Base-by-base conservation (phyloP, 805 yeast genomes). In the Candida patagonica region DNA sequence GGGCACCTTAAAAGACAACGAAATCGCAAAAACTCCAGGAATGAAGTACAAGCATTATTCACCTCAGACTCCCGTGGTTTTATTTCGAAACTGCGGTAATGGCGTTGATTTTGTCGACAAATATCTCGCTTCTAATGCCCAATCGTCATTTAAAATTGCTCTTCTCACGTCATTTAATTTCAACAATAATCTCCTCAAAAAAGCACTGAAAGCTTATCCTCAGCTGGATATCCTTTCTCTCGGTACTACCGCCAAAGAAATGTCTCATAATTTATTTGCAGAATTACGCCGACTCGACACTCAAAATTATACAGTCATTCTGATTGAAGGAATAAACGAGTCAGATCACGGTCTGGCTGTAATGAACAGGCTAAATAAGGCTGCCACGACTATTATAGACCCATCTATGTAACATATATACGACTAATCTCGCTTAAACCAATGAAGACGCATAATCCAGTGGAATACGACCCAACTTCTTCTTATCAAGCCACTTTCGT, bases 41-140 rank as follows among this genome's bases (percentile, higher is more conserved):
- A 92, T 92, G 98, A 92, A 92, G 56, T 92, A 92, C 57, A 78
- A 83, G 50, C 98, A 92, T 59, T 92, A 92, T 58, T 83, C 96
- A 0, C 98, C 98, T 3, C 71, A 71, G 1, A 95, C 96, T 0
- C 76, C 72, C 43, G 97, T 92, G 3, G 64, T 81, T 0, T 59
- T 88, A 4, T 75, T 86, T 46, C 60, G 66, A 19, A 69, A 74
- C 20, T 65, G 74, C 35, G 67, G 41, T 73, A 78, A 0, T 48
- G 42, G 38, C 13, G 9, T 25, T 15, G 42, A 50, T 47, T 40
- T 37, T 42, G 34, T 34, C 26, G 26, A 38, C 43, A 16, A 38
- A 42, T 17, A 35, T 22, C 23, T 42, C 10, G 36, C 36, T n/a
- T 26, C 33, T 12, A 5, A 6, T 5, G 9, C 16, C 10, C 13